phyloP scores from a whole-genome alignment of 1,139 yeast species.

The Scheffersomyces lignicola region DNA sequence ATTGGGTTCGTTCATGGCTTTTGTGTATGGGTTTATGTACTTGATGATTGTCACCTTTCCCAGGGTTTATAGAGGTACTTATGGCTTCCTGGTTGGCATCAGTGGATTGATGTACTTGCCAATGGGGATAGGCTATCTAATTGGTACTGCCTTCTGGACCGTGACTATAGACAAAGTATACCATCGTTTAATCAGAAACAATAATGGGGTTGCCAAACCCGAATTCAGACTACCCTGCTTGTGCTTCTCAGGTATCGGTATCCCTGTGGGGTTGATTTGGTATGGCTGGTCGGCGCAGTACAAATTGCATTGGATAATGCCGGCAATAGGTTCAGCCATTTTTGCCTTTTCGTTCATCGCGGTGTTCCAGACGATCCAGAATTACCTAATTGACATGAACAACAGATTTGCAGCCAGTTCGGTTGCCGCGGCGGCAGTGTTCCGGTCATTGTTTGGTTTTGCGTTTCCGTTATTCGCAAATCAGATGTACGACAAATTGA shows the following conservation, averaged over 20 bases:
- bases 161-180: conserved; percentile 19
- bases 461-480: conserved; percentile 52
- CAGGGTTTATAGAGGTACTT: conserved; percentile 46
- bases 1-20: conserved; percentile 60
- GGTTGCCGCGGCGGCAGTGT: conserved; percentile 63
- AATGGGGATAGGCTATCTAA: conserved; percentile 45
- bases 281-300: conserved; percentile 39
- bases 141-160: conserved; percentile 22
- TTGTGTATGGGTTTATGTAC: conserved; percentile 57
- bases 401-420: conserved; percentile 62
- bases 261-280: conserved; percentile 35
- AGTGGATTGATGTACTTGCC: conserved; percentile 56
- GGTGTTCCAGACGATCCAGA: conserved; percentile 51
- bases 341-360: conserved; percentile 35
- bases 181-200: conserved; percentile 18
- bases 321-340: conserved; percentile 33
- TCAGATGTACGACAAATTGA: conserved; percentile 42
- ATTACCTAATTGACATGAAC: conserved; percentile 64
- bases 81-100: conserved; percentile 34
- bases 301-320: conserved; percentile 38
- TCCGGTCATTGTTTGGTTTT: conserved; percentile 58
- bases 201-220: conserved; percentile 30
- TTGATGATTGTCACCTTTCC: conserved; percentile 64
- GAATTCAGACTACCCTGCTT: conserved; percentile 36
- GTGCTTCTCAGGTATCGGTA: conserved; percentile 28